Evolutionary conservation across 228 moss, liverwort and hornwort species (phyloP), one percentile per base, ranked within the genome.

Genomic region (Sphagnum fallax): DNA sequence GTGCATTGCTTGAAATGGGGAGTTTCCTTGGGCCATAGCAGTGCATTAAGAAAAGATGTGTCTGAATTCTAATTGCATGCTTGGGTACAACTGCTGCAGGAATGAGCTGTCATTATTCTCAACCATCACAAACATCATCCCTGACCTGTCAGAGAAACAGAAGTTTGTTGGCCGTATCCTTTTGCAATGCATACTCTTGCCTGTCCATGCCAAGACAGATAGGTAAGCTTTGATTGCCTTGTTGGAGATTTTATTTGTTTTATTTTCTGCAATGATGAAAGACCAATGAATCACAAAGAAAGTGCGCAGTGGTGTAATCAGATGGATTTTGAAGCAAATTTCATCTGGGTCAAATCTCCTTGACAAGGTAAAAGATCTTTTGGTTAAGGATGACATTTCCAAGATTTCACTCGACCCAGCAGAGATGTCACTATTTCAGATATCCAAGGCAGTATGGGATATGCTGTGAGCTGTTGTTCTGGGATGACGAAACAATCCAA

Each of bases 21-120:
- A 15, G 50, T 65, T 47, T 6, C 6, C 10, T 50, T 47, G 65
- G 47, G 49, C 5, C 14, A 16, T 8, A 10, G 65, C 49, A 32
- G 32, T 32, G 32, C 32, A 32, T 32, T 32, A 1, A 32, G 32
- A 32, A 32, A 32, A 32, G 32, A 32, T 32, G 32, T 32, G 32
- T 32, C 32, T 32, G 32, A 32, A 32, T 32, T 32, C 51, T 49
- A 48, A 16, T 10, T 63, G 47, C 16, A 16, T 48, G 47, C 47
- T 32, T 63, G 15, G 47, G 47, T 63, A 6, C 47, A 10, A 63
- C 47, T 16, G 32, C 10, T 11, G 79, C 52, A 82, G 82, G 79
- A 82, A 82, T 15, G 82, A 82, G 76, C 76, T 82, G 52, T 82
- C 82, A 62, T 69, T 82, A 63, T 82, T 82, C 69, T 82, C 82